Evolutionary conservation across 257 asterid genomes (phyloP).

Genomic region (Sherardia arvensis): DNA sequence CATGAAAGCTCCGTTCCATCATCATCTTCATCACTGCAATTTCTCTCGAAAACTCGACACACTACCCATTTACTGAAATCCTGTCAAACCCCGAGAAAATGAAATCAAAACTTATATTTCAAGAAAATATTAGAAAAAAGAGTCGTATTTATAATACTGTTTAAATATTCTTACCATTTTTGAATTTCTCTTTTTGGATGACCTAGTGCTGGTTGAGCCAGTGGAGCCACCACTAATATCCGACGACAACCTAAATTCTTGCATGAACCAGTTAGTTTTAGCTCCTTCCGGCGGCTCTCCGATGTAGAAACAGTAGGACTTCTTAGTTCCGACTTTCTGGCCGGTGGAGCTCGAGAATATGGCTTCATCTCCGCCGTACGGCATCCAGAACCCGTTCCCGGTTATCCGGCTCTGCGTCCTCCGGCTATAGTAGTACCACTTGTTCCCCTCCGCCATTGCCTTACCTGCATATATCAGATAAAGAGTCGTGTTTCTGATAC

Average conservation of each 20-base stretch:
- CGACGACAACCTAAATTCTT: constrained; percentile 57
- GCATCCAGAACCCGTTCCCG: constrained; percentile 74
- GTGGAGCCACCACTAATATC: constrained; percentile 11
- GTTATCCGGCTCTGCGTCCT: constrained; percentile 58
- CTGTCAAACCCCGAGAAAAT: constrained; percentile 34
- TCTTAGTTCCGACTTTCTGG: constrained; percentile 58
- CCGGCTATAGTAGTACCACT: constrained; percentile 88
- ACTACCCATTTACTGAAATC: constrained; percentile 82
- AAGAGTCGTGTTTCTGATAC: not conserved
- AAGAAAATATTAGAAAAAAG: too few relatives aligned
- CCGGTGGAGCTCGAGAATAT: constrained; percentile 37
- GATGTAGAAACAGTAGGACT: constrained; percentile 43
- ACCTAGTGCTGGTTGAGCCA: constrained; percentile 29
- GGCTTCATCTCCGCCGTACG: constrained; percentile 60
- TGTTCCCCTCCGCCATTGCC: constrained; percentile 89
- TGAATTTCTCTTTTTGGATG: constrained; percentile 48
- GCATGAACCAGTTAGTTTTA: constrained; percentile 84
- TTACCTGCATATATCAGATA: constrained; percentile 37
- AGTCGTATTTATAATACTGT: not conserved
- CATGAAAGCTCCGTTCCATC: constrained; percentile 82
- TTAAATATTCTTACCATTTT: constrained; percentile 25
- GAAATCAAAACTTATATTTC: too few relatives aligned
- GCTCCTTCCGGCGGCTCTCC: constrained; percentile 55
- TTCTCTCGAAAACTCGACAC: constrained; percentile 69
- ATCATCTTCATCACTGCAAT: constrained; percentile 33